These are phyloP conservation scores for Paraphoma chrysanthemicola DNA, from an alignment of 2,329 filamentous ascomycete genomes.

Conservation along the genomic window DNA sequence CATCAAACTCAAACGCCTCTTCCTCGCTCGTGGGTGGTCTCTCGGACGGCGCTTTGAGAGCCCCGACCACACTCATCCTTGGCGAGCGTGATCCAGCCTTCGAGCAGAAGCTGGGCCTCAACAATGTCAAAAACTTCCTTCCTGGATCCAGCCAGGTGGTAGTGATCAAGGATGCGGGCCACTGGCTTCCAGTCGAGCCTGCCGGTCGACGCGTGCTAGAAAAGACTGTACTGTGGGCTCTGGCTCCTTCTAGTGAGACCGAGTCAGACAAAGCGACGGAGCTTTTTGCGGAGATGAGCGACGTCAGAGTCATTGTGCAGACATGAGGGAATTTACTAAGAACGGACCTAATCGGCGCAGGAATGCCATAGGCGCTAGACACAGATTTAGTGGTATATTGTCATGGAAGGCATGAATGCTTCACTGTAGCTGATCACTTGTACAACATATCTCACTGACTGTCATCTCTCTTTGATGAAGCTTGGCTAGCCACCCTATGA, in stretches of 20 bases:
- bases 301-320: neutral
- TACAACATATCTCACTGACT: too few relatives aligned
- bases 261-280: too few relatives aligned
- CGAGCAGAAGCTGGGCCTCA: conserved; percentile 56
- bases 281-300: neutral
- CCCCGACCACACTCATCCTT: conserved; percentile 61
- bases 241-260: conserved; percentile 6
- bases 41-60: conserved; percentile 56
- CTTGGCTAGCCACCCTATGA: too few relatives aligned
- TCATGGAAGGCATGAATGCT: too few relatives aligned
- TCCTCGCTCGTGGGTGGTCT: conserved; percentile 52
- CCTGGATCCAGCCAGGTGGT: conserved; percentile 58
- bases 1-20: conserved; percentile 9
- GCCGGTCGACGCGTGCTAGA: conserved; percentile 53
- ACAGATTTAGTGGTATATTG: too few relatives aligned
- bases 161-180: conserved; percentile 57
- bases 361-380: too few relatives aligned
- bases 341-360: too few relatives aligned
- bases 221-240: conserved; percentile 44
- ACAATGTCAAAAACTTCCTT: conserved; percentile 62
- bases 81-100: conserved; percentile 61
- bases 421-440: too few relatives aligned
- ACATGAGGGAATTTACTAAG: neutral
- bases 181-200: conserved; percentile 60
- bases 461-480: too few relatives aligned